phyloP scores from a whole-genome alignment of 192 early-diverging fungal species.

The Podila epicladia region DNA sequence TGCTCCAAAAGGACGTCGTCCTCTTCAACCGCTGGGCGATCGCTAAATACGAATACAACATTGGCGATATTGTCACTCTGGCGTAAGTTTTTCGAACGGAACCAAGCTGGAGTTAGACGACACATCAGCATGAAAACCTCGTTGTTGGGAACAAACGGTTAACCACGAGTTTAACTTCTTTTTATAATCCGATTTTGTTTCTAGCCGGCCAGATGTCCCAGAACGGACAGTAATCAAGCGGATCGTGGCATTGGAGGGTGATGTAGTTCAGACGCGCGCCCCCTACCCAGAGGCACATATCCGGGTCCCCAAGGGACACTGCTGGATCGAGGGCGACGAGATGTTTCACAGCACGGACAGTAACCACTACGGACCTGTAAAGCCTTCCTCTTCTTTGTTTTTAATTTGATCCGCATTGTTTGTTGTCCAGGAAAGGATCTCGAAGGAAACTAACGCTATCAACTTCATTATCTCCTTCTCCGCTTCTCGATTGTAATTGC shows the following conservation, averaged over 20 bases:
- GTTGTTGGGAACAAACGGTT: too few relatives aligned
- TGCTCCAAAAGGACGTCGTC: constrained; percentile 71
- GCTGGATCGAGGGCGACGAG: constrained; percentile 91
- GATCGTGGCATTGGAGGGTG: constrained; percentile 84
- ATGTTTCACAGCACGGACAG: constrained; percentile 85
- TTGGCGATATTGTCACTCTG: constrained; percentile 77
- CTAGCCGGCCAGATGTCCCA: constrained; percentile 69
- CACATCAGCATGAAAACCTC: too few relatives aligned
- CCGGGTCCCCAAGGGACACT: constrained; percentile 79
- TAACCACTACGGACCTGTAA: constrained; percentile 81
- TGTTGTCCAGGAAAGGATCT: not conserved
- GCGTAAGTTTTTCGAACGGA: constrained; percentile 32
- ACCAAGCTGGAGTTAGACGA: too few relatives aligned
- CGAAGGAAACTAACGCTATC: not conserved
- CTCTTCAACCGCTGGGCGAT: constrained; percentile 68
- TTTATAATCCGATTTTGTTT: too few relatives aligned
- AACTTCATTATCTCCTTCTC: not conserved
- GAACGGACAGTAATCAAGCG: constrained; percentile 82
- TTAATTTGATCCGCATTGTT: not conserved
- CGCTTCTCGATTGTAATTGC: not conserved
- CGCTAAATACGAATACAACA: constrained; percentile 55
- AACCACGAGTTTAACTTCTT: too few relatives aligned
- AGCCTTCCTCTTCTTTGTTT: not conserved
- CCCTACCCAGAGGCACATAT: constrained; percentile 59
- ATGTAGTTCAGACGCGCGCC: constrained; percentile 66